Percentiles rank a stretch among this genome's conserved stretches.
phyloP scores from a whole-genome alignment of 306 rosid species.

The Dalbergia cochinchinensis region DNA sequence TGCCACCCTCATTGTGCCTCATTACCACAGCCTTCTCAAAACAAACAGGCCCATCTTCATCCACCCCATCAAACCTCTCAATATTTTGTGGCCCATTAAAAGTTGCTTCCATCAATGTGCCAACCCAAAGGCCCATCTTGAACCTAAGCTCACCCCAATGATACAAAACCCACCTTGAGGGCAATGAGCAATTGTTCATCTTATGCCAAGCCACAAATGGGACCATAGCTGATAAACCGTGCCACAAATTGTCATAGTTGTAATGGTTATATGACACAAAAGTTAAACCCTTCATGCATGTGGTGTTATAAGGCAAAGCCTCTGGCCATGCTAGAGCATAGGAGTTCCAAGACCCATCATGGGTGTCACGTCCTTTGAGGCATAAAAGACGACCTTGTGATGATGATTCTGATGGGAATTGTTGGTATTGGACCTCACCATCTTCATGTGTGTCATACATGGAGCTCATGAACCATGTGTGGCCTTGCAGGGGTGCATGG shows the following conservation, averaged over 20 bases:
- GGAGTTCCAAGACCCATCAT: slow-evolving; percentile 75
- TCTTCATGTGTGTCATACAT: slow-evolving; percentile 59
- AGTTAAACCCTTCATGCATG: slow-evolving; percentile 61
- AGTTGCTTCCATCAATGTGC: slow-evolving; percentile 62
- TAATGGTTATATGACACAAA: slow-evolving; percentile 80
- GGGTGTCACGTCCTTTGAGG: slow-evolving; percentile 64
- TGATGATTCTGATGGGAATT: slow-evolving; percentile 66
- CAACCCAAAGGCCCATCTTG: slow-evolving; percentile 58
- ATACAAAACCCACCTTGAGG: slow-evolving; percentile 66
- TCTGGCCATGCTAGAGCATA: slow-evolving; percentile 74
- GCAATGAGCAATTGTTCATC: slow-evolving; percentile 47
- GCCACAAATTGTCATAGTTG: slow-evolving; percentile 70
- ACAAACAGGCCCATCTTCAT: slow-evolving; percentile 57
- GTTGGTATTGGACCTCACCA: slow-evolving; percentile 74
- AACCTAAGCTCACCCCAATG: slow-evolving; percentile 77
- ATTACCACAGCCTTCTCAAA: slow-evolving; percentile 73
- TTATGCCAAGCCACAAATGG: slow-evolving; percentile 77
- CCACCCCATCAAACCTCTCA: slow-evolving; percentile 52
- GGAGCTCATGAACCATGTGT: slow-evolving; percentile 87
- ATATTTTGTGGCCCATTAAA: slow-evolving; percentile 51
- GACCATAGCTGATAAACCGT: slow-evolving; percentile 63
- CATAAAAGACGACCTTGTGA: slow-evolving; percentile 61
- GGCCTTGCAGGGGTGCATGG: slow-evolving; percentile 56
- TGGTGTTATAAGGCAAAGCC: slow-evolving; percentile 60
- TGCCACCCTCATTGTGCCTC: slow-evolving; percentile 84